Conservation (phyloP, 176 grass and related monocot genomes). For the Zoysia japonica region DNA sequence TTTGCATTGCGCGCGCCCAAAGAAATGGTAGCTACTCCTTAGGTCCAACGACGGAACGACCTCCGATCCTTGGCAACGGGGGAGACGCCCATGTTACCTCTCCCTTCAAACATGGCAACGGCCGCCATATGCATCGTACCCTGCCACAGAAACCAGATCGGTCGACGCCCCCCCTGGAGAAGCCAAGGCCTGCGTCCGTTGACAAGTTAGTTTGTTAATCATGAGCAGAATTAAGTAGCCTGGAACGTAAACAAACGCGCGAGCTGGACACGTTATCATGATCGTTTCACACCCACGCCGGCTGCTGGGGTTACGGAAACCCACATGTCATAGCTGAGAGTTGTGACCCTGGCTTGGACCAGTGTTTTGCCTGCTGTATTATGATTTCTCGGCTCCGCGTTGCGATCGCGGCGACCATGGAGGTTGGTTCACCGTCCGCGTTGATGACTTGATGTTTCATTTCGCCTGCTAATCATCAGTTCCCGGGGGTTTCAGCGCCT, state of each 20-base stretch:
- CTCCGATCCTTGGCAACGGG: neutral
- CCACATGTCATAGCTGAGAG: too few species aligned
- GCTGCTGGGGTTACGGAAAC: neutral
- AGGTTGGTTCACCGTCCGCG: conserved; percentile 55
- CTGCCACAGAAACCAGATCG: conserved; percentile 20
- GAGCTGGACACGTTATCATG: neutral
- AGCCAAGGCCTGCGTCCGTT: conserved; percentile 21
- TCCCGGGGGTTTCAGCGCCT: neutral
- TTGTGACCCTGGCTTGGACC: conserved; percentile 20
- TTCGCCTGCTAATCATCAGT: neutral
- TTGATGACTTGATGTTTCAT: neutral
- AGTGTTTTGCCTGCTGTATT: conserved; percentile 27
- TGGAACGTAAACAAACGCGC: neutral
- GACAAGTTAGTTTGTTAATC: conserved; percentile 36
- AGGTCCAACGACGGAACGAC: neutral
- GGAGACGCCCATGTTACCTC: conserved; percentile 38
- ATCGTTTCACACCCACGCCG: conserved; percentile 6
- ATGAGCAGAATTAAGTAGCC: neutral
- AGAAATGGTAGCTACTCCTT: conserved; percentile 30
- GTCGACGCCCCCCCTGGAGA: conserved; percentile 20
- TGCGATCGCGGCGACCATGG: conserved; percentile 28
- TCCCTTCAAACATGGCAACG: conserved; percentile 29
- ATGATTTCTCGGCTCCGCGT: neutral
- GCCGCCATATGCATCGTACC: neutral
- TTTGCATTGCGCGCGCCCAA: conserved; percentile 39